Percentiles rank a stretch among this genome's conserved stretches.
Evolutionary conservation across 2,329 filamentous ascomycete species (phyloP).

Genomic region (Pestalotiopsis sp.): DNA sequence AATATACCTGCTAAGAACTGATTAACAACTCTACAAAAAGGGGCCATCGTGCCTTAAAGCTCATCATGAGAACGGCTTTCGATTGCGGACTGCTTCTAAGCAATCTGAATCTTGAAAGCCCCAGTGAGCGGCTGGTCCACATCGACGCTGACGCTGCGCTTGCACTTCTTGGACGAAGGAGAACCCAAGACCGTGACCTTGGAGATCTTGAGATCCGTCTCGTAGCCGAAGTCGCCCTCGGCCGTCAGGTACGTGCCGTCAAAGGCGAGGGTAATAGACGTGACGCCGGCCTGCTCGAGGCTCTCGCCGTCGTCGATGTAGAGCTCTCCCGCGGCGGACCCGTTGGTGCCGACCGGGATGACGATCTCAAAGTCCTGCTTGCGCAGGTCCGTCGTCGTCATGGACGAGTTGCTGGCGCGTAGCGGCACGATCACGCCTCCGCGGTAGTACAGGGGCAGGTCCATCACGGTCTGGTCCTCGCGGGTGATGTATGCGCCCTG

Average conservation of each 20-base stretch:
- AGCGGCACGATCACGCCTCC: constrained; percentile 68
- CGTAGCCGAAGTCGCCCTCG: constrained; percentile 58
- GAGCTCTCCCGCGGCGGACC: constrained; percentile 66
- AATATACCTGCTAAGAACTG: neutral
- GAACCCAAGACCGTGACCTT: constrained; percentile 51
- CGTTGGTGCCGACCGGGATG: constrained; percentile 65
- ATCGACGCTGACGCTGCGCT: neutral
- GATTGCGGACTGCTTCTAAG: neutral
- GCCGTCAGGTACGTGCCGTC: constrained; percentile 51
- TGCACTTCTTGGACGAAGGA: neutral
- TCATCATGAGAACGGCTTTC: neutral
- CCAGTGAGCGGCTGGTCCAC: constrained; percentile 8
- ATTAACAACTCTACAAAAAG: neutral
- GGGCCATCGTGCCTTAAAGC: neutral
- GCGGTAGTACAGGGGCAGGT: constrained; percentile 70
- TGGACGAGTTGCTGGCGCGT: constrained; percentile 49
- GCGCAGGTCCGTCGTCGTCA: constrained; percentile 67
- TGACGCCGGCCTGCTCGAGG: constrained; percentile 59
- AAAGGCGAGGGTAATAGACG: constrained; percentile 63
- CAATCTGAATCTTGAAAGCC: constrained; percentile 6
- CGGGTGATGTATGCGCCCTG: constrained; percentile 40
- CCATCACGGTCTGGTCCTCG: constrained; percentile 41
- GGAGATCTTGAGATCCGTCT: constrained; percentile 43
- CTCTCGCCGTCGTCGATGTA: constrained; percentile 81
- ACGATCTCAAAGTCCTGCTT: constrained; percentile 71